Evolutionary conservation across 495 filamentous ascomycete genomes (phyloP).

Genomic region (Neurospora sp.): DNA sequence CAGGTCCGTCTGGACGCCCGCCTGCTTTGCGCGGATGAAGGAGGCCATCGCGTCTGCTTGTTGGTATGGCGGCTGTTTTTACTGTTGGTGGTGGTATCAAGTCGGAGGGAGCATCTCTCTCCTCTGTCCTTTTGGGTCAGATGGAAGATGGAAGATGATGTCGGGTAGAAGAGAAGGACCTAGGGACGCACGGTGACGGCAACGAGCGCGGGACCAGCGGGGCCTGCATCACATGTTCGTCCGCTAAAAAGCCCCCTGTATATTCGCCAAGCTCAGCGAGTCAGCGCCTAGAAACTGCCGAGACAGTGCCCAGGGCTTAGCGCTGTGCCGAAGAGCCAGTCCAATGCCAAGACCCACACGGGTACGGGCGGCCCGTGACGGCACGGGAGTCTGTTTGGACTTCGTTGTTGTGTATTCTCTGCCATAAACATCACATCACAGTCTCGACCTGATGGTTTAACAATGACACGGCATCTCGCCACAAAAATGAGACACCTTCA

Average conservation of each 20-base stretch:
- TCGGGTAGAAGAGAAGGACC: not conserved
- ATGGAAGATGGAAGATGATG: not conserved
- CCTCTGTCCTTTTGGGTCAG: not conserved
- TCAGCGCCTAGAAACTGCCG: not conserved
- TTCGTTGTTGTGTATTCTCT: too few species aligned
- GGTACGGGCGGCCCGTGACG: not conserved
- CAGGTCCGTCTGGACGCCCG: conserved; percentile 82
- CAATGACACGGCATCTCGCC: not conserved
- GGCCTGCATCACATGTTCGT: not conserved
- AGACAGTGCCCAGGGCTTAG: not conserved
- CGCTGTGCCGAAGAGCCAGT: not conserved
- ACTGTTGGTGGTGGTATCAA: not conserved
- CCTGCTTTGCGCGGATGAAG: conserved; percentile 85
- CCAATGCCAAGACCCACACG: not conserved
- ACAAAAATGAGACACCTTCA: not conserved
- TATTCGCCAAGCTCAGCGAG: not conserved
- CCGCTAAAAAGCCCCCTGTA: not conserved
- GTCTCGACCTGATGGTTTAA: not conserved
- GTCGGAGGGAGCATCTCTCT: not conserved
- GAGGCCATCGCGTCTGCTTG: conserved; percentile 51
- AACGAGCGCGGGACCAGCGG: not conserved
- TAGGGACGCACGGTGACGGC: not conserved
- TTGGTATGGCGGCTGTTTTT: not conserved
- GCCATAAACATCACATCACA: not conserved
- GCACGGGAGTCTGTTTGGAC: not conserved